Percentiles rank a stretch among this genome's conserved stretches.
phyloP scores from a whole-genome alignment of 306 rosid species.

The Echinosophora koreensis region DNA sequence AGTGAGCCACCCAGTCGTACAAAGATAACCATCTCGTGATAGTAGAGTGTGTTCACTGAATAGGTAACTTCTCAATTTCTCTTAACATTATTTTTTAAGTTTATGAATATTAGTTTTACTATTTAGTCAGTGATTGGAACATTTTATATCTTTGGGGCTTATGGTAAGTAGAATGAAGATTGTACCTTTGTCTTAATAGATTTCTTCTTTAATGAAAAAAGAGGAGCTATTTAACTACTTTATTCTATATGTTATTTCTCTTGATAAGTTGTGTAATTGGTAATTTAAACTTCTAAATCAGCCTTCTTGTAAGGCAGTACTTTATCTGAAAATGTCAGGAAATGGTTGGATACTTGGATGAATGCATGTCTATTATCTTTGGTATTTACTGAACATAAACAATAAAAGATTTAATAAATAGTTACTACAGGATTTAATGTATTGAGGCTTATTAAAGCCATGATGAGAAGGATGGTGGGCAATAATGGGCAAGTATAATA shows the following conservation, averaged over 20 bases:
- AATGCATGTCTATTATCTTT: conserved; percentile 13
- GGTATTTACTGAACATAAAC: conserved; percentile 17
- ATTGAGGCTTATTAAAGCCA: conserved; percentile 7
- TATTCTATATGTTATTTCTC: conserved; percentile 15
- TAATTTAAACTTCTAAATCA: conserved; percentile 33
- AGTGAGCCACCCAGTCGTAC: conserved; percentile 50
- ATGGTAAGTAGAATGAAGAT: background rate
- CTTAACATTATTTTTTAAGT: conserved; percentile 32
- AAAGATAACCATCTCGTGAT: conserved; percentile 55
- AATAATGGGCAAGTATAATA: background rate
- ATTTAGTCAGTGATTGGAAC: background rate
- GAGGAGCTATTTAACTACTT: conserved; percentile 27
- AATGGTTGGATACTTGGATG: conserved; percentile 3
- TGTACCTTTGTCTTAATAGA: background rate
- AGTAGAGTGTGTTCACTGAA: conserved; percentile 58
- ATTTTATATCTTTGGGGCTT: background rate
- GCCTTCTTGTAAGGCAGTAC: background rate
- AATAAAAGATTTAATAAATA: conserved; percentile 8
- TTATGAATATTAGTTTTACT: conserved; percentile 29
- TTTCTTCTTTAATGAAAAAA: background rate
- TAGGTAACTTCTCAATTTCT: conserved; percentile 53
- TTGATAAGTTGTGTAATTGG: background rate
- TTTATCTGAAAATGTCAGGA: conserved; percentile 9
- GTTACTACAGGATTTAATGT: conserved; percentile 7
- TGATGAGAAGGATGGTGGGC: background rate